These are phyloP conservation scores for Hortiboletus campestris DNA, from an alignment of 768 basidiomycete species.

Conservation along the genomic window DNA sequence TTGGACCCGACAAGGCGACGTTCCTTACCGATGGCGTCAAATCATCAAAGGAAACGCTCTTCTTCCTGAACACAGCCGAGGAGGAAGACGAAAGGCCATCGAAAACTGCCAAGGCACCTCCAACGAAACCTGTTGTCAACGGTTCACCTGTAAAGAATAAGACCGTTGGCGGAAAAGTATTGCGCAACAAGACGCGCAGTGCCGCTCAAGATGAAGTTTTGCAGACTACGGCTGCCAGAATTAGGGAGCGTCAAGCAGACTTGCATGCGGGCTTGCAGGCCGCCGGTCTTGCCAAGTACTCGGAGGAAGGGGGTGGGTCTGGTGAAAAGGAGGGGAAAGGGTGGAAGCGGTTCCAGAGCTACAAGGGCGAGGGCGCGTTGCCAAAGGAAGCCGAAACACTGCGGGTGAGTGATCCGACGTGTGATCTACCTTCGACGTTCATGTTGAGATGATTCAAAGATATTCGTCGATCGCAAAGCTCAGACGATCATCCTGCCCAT, in stretches of 20 bases:
- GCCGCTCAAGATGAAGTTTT: constrained; percentile 84
- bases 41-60: constrained; percentile 81
- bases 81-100: constrained; percentile 53
- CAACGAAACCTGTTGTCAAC: constrained; percentile 52
- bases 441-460: constrained; percentile 44
- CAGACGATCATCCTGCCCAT: constrained; percentile 90
- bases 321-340: constrained; percentile 86
- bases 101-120: constrained; percentile 53
- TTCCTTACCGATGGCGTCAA: constrained; percentile 85
- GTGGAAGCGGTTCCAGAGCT: constrained; percentile 96
- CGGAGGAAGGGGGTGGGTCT: constrained; percentile 72
- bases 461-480: constrained; percentile 87
- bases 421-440: constrained; percentile 2
- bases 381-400: constrained; percentile 80
- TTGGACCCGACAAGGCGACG: constrained; percentile 61
- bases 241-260: constrained; percentile 85
- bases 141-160: constrained; percentile 70
- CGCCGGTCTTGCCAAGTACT: constrained; percentile 80
- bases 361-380: constrained; percentile 89
- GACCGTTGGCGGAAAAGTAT: constrained; percentile 78
- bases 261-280: constrained; percentile 74
- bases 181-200: constrained; percentile 88
- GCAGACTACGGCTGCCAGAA: constrained; percentile 70
- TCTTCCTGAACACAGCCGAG: constrained; percentile 70
- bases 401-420: constrained; percentile 51